Conservation (phyloP, 305 asterid genomes). For the Solanum hybrid region DNA sequence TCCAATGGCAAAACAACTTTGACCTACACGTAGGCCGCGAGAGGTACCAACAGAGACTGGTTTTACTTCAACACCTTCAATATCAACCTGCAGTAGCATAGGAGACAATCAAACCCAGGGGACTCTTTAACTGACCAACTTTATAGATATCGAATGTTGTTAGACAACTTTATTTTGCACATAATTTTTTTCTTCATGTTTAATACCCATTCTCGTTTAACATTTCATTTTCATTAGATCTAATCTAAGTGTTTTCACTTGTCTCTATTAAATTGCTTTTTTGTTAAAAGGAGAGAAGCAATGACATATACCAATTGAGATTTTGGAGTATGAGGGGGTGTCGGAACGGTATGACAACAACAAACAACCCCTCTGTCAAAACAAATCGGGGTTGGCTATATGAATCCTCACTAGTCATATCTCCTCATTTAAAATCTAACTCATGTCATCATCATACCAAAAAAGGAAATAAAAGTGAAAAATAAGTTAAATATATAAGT, state of each 20-base stretch:
- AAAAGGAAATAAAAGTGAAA: background rate
- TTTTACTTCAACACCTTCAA: conserved; percentile 50
- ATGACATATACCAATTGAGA: background rate
- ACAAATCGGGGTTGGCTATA: background rate
- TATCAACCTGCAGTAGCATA: conserved; percentile 47
- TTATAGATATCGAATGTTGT: background rate
- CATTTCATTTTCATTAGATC: background rate
- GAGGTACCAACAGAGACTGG: conserved; percentile 61
- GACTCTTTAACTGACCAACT: background rate
- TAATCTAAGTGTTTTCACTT: background rate
- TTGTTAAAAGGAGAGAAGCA: background rate
- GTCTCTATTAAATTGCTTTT: background rate
- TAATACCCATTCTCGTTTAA: background rate
- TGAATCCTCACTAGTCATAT: background rate
- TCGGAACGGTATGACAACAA: background rate
- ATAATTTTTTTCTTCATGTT: background rate
- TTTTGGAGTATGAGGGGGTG: background rate
- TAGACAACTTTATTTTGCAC: background rate
- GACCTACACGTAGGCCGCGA: conserved; percentile 57
- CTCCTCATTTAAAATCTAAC: background rate
- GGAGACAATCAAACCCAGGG: background rate
- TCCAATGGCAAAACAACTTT: conserved; percentile 85
- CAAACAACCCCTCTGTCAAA: background rate
- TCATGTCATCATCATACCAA: background rate
- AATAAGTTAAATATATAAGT: background rate